A percentile compares a stretch with the other conserved stretches of the same genome.
Evolutionary conservation across 257 asterid species (phyloP).

Genomic region (Paraleonurus japonicus): DNA sequence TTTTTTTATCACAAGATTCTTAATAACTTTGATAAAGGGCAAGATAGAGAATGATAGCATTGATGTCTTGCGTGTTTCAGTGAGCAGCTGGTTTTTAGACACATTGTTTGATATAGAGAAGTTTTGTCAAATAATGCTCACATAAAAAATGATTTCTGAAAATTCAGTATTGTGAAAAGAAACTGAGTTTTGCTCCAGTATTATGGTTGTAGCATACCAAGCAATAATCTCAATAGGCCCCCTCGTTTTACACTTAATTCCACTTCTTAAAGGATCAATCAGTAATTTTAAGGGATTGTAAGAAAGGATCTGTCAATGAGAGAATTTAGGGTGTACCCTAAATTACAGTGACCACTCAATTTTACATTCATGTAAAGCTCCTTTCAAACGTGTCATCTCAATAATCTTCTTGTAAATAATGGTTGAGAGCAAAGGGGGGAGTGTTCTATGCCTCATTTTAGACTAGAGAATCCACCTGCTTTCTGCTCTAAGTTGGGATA

Average conservation of each 20-base stretch:
- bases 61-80: not conserved
- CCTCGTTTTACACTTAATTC: not conserved
- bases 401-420: too few relatives aligned
- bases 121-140: not conserved
- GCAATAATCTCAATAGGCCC: not conserved
- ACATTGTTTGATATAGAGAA: not conserved
- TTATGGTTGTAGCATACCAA: not conserved
- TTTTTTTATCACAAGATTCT: too few relatives aligned
- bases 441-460: too few relatives aligned
- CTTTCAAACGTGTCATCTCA: too few relatives aligned
- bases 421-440: too few relatives aligned
- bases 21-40: not conserved
- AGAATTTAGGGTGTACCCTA: too few relatives aligned
- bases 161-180: not conserved
- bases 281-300: too few relatives aligned
- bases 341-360: too few relatives aligned
- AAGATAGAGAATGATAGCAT: not conserved
- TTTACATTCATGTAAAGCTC: too few relatives aligned
- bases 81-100: not conserved
- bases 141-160: not conserved
- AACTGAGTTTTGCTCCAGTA: not conserved
- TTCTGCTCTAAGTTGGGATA: too few relatives aligned
- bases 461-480: too few relatives aligned
- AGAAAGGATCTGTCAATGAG: too few relatives aligned
- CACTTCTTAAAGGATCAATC: not conserved